Evolutionary conservation across 257 asterid genomes (phyloP), one percentile per base, ranked within the genome.

Genomic region (Agastache rugosa): DNA sequence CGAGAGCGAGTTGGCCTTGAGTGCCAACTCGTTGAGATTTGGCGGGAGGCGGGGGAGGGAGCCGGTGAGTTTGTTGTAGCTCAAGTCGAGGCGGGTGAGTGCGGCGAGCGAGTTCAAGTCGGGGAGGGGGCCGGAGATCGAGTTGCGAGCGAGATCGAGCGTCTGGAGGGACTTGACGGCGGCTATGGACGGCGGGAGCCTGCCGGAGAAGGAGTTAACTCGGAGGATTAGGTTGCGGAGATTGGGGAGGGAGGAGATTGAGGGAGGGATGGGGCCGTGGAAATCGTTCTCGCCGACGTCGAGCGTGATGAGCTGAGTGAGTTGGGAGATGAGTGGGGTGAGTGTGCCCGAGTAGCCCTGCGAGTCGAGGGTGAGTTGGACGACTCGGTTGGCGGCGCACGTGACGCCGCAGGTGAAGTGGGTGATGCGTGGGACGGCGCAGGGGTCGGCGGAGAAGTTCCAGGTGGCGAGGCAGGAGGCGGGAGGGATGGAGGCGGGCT

Each of bases 361-460:
- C 23, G 97, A 85, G 82, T 94, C 99, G 78, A 94, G 97, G 42
- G 97, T 87, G 86, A 94, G 83, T 47, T 87, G 92, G 22, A 85
- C 86, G 74, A 94, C 86, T 17, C 99, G 86, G 87, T 80, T 71
- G 74, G 75, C 88, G 72, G 79, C 64, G 86, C 99, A 94, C 47
- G 89, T 63, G 64, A 94, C 42, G 56, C 91, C 99, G 80, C 99
- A 94, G 17, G 93, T 85, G 90, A 94, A 94, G 83, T 87, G 79
- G 69, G 86, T 84, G 62, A 87, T 81, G 23, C 94, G 80, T 27
- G 96, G 97, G 78, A 73, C 85, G 60, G 91, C 81, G 79, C 99
- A 94, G 35, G 99, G 97, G 19, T 94, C 98, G 75, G 85, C 64
- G 54, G 96, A 50, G 87, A 94, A 94, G 84, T 88, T 84, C 99